These are phyloP conservation scores for Boletus pseudopeckii DNA, from an alignment of 768 basidiomycete genomes.

Conservation along the genomic window DNA sequence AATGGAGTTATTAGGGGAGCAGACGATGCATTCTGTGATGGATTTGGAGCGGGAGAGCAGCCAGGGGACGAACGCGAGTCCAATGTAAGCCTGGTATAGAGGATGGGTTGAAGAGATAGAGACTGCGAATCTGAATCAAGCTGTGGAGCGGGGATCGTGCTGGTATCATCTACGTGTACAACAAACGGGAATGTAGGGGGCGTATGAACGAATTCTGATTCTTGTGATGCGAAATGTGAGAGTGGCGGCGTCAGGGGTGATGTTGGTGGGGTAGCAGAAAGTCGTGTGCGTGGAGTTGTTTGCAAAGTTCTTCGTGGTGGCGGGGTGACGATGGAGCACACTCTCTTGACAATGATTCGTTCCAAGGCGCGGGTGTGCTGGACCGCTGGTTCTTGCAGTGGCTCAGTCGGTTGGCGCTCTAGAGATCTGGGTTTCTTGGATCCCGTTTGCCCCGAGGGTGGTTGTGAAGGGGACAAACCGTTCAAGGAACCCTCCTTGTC, in stretches of 20 bases:
- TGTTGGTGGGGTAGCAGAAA: conserved; percentile 21
- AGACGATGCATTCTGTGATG: conserved; percentile 8
- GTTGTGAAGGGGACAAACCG: not conserved
- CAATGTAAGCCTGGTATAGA: conserved; percentile 38
- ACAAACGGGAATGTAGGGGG: conserved; percentile 37
- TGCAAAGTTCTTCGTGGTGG: conserved; percentile 5
- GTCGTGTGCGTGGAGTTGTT: conserved; percentile 5
- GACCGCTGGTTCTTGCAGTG: conserved; percentile 24
- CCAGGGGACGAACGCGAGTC: conserved; percentile 15
- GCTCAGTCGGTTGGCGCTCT: conserved; percentile 35
- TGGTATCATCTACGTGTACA: conserved; percentile 31
- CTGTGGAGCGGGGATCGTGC: conserved; percentile 36
- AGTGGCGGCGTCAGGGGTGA: conserved; percentile 30
- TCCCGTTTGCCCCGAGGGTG: conserved; percentile 6
- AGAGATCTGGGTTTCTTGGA: conserved; percentile 27
- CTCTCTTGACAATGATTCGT: conserved; percentile 13
- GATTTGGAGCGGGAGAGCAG: conserved; percentile 2
- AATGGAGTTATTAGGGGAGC: conserved; percentile 2
- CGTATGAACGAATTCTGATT: conserved; percentile 45
- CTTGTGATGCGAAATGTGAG: conserved; percentile 38
- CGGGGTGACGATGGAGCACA: conserved; percentile 13
- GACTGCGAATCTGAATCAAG: conserved; percentile 33
- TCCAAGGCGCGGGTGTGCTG: conserved; percentile 18
- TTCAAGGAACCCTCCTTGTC: conserved; percentile 24
- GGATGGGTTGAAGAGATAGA: conserved; percentile 29